Evolutionary conservation across 2,329 filamentous ascomycete genomes (phyloP).

Genomic region (Apiospora hydei): DNA sequence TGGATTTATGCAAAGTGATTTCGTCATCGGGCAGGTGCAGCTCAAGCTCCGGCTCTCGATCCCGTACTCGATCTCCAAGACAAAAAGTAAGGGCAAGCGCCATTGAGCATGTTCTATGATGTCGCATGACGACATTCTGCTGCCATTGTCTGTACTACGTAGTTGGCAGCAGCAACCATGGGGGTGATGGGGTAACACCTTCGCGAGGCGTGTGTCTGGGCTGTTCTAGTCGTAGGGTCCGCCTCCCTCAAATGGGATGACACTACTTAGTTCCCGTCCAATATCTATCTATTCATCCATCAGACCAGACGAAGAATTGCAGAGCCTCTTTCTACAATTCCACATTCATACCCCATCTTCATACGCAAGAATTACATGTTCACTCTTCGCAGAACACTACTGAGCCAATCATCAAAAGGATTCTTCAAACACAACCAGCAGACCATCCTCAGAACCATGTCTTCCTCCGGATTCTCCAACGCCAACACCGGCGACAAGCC

Average conservation of each 20-base stretch:
- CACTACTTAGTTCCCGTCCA: neutral
- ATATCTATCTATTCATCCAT: neutral
- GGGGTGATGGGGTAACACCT: neutral
- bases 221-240: neutral
- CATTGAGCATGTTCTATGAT: neutral
- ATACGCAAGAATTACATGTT: conserved; percentile 1
- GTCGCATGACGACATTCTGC: conserved; percentile 17
- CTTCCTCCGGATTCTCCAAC: conserved; percentile 56
- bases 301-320: conserved; percentile 14
- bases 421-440: neutral
- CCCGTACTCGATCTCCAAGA: conserved; percentile 13
- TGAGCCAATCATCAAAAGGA: neutral
- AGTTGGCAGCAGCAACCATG: neutral
- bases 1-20: conserved; percentile 3
- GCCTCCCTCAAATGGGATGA: neutral
- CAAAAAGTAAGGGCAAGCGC: neutral
- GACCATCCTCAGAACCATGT: conserved; percentile 4
- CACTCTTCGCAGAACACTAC: conserved; percentile 1
- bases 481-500: conserved; percentile 67
- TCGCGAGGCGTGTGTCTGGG: neutral
- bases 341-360: neutral
- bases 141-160: neutral
- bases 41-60: neutral
- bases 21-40: conserved; percentile 18
- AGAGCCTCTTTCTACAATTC: neutral